Evolutionary conservation across 2,329 filamentous ascomycete species (phyloP), one percentile per base, ranked within the genome.

Genomic region (Colletotrichum tropicale): DNA sequence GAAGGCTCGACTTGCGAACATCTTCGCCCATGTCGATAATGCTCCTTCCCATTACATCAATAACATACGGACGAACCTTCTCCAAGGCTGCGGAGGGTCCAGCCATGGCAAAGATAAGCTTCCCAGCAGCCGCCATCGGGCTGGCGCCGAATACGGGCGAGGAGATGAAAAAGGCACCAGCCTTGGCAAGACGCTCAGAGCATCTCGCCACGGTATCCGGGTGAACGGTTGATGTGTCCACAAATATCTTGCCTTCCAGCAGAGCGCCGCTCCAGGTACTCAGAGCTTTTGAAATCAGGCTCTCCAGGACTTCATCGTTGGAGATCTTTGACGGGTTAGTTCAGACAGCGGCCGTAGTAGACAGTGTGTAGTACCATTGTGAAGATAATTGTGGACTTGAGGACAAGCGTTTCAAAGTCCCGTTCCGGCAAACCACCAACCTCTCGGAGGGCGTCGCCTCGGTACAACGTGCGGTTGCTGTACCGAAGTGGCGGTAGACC

Each of bases 141-240:
- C 84, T 83, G 5, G 84, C 85, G 7, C 86, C 86, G 64, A 87
- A 87, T 13, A 87, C 85, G 2, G 86, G 86, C 1, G 84, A 84
- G 9, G 83, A 81, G 7, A 87, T 77, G 52, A 83, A 84, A 8
- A 79, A 73, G 15, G 73, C 77, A 18, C 74, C 74, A 8, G 32
- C 55, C 26, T 73, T 55, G 4, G 71, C 61, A 16, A 76, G 70
- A 15, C 66, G 62, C 34, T 71, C 55, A 10, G 68, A 60, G n/a
- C 73, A 75, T 1, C 78, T 70, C 5, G 79, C 80, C n/a, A 84
- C 82, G 8, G 81, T 81, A 61, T 80, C 78, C 5, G 81, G 81
- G 48, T 81, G 79, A 13, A 82, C 80, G 7, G 80, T 82, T 34
- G 81, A 81, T 36, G 77, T 77, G 48, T 82, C 80, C 38, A 80